These are phyloP conservation scores for Pythium rishiriense DNA, from an alignment of 352 stramenopile species.

Conservation along the genomic window DNA sequence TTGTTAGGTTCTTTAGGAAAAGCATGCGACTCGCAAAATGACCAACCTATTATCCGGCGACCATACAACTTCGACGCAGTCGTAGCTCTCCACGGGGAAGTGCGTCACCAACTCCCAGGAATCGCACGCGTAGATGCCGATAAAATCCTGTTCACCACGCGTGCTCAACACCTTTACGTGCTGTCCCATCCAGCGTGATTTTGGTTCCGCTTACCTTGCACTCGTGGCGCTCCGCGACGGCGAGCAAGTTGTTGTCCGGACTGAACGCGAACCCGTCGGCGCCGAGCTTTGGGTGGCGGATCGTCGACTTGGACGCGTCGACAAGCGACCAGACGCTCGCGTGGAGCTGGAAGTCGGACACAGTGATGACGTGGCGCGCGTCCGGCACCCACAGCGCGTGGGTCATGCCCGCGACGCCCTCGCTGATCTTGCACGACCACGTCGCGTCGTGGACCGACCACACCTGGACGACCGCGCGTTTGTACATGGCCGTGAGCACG, in stretches of 20 bases:
- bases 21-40: background rate
- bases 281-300: constrained; percentile 68
- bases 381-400: constrained; percentile 58
- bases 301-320: constrained; percentile 58
- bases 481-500: constrained; percentile 62
- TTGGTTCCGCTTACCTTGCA: constrained; percentile 72
- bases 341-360: constrained; percentile 86
- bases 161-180: too few species aligned
- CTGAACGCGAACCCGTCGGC: constrained; percentile 71
- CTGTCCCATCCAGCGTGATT: too few species aligned
- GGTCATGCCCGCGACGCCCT: constrained; percentile 66
- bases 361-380: constrained; percentile 66
- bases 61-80: constrained; percentile 74
- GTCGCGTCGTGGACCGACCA: constrained; percentile 68
- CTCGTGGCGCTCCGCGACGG: constrained; percentile 69
- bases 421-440: constrained; percentile 73
- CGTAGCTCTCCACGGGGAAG: constrained; percentile 78
- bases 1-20: background rate
- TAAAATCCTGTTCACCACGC: constrained; percentile 63
- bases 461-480: constrained; percentile 53
- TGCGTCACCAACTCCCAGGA: constrained; percentile 71
- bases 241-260: constrained; percentile 51
- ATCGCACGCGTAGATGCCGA: constrained; percentile 77
- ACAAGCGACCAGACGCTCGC: constrained; percentile 78
- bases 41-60: constrained; percentile 67